Percentiles rank a stretch among this genome's conserved stretches.
Conservation (phyloP, 1,284 basidiomycete species). For the Ceratobasidium sp. region DNA sequence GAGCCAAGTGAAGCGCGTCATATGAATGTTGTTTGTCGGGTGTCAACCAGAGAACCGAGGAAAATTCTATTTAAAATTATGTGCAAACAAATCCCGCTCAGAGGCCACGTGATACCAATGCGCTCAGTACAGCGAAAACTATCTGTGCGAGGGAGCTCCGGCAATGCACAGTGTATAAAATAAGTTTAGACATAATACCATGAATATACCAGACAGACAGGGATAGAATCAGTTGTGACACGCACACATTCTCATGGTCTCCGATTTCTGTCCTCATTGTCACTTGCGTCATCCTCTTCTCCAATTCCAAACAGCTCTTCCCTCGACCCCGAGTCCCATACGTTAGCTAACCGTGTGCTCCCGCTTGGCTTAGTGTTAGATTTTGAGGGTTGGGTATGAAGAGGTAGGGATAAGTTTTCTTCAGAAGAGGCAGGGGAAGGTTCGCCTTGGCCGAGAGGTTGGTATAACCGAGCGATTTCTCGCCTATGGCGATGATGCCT, state of each 20-base stretch:
- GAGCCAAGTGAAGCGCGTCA: too few species aligned
- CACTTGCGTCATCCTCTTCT: constrained; percentile 60
- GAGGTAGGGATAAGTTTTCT: constrained; percentile 69
- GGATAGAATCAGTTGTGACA: too few species aligned
- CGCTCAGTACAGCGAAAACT: too few species aligned
- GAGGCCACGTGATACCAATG: too few species aligned
- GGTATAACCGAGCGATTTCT: constrained; percentile 82
- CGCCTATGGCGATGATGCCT: constrained; percentile 77
- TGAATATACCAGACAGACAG: too few species aligned
- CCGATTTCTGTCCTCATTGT: constrained; percentile 59
- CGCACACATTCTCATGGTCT: not conserved
- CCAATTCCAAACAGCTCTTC: constrained; percentile 81
- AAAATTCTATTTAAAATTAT: too few species aligned
- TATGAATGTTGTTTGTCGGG: too few species aligned
- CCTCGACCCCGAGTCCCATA: constrained; percentile 72
- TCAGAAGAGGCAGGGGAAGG: constrained; percentile 57
- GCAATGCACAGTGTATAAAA: too few species aligned
- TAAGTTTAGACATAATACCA: too few species aligned
- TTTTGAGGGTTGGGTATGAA: constrained; percentile 56
- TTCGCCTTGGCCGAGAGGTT: constrained; percentile 63
- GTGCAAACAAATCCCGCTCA: too few species aligned
- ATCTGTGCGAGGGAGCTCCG: too few species aligned
- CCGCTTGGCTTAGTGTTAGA: constrained; percentile 48
- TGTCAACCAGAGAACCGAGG: too few species aligned
- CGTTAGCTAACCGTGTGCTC: constrained; percentile 63